Evolutionary conservation across 768 basidiomycete species (phyloP).

Genomic region (Clitopilus passeckerianus): DNA sequence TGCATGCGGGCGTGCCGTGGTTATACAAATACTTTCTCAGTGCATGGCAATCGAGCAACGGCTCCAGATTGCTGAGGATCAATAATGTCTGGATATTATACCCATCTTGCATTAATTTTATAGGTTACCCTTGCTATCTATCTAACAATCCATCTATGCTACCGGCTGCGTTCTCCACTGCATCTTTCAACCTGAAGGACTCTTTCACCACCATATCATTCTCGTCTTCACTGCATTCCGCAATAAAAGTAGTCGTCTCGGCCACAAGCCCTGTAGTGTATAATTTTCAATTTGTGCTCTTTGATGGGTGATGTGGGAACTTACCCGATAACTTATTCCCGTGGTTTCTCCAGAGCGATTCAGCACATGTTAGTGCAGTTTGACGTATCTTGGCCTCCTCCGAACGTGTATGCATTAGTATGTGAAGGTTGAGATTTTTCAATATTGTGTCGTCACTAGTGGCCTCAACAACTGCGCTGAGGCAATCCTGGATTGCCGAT

Average conservation of each 20-base stretch:
- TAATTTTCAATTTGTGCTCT: background rate
- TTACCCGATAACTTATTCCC: conserved; percentile 72
- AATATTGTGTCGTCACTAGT: conserved; percentile 58
- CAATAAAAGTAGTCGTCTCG: conserved; percentile 83
- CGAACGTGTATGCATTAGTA: conserved; percentile 87
- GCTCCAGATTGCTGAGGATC: conserved; percentile 21
- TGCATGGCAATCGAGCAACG: conserved; percentile 63
- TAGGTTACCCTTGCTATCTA: conserved; percentile 12
- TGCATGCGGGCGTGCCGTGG: conserved; percentile 64
- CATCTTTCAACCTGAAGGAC: conserved; percentile 62
- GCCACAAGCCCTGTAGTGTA: conserved; percentile 56
- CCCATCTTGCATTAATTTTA: conserved; percentile 14
- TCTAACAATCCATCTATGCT: conserved; percentile 41
- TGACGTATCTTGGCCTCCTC: conserved; percentile 70
- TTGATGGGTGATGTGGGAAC: conserved; percentile 13
- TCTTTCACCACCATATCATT: conserved; percentile 76
- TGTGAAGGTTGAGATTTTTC: conserved; percentile 74
- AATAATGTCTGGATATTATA: conserved; percentile 13
- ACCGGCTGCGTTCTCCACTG: conserved; percentile 69
- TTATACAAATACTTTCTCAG: conserved; percentile 59
- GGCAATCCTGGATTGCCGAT: conserved; percentile 40
- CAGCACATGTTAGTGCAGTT: conserved; percentile 62
- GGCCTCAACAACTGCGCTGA: conserved; percentile 49
- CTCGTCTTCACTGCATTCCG: conserved; percentile 86
- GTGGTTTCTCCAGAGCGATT: conserved; percentile 71